Conservation (phyloP, 805 yeast species). For the Candida suzukii region DNA sequence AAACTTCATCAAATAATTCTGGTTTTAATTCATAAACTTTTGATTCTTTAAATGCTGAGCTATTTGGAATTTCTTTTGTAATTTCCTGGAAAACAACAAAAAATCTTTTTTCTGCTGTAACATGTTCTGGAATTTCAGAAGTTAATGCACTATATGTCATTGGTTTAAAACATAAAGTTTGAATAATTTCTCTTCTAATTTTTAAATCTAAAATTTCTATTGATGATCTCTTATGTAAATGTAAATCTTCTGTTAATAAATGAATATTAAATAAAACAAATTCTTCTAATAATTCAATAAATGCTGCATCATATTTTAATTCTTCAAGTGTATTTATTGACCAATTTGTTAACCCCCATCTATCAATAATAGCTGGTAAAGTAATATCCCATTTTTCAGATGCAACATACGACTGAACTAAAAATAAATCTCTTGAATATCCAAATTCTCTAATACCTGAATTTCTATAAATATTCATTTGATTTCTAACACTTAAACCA, state of each 20-base stretch:
- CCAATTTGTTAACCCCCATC: conserved; percentile 68
- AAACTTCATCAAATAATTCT: conserved; percentile 45
- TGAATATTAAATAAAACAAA: conserved; percentile 62
- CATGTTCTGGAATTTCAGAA: conserved; percentile 66
- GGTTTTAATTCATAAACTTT: conserved; percentile 62
- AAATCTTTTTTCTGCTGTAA: conserved; percentile 65
- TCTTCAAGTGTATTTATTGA: conserved; percentile 32
- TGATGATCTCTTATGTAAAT: conserved; percentile 42
- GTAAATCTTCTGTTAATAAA: conserved; percentile 59
- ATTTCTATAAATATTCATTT: conserved; percentile 70
- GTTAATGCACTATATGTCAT: conserved; percentile 65
- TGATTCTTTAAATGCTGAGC: conserved; percentile 46
- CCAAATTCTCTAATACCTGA: conserved; percentile 81
- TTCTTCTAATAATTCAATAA: conserved; percentile 62
- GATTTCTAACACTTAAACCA: conserved; percentile 75
- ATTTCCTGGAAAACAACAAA: conserved; percentile 48
- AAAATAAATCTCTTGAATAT: conserved; percentile 66
- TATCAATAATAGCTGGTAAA: conserved; percentile 47
- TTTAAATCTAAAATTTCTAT: conserved; percentile 42
- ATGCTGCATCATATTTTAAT: conserved; percentile 37
- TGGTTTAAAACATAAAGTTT: conserved; percentile 71
- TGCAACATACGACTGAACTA: conserved; percentile 58
- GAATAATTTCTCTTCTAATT: conserved; percentile 68
- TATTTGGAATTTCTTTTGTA: conserved; percentile 51
- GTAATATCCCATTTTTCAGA: conserved; percentile 45